Percentiles rank a stretch among this genome's conserved stretches.
phyloP scores from a whole-genome alignment of 2,329 filamentous ascomycete genomes.

The Ophiostoma himal-ulmi region DNA sequence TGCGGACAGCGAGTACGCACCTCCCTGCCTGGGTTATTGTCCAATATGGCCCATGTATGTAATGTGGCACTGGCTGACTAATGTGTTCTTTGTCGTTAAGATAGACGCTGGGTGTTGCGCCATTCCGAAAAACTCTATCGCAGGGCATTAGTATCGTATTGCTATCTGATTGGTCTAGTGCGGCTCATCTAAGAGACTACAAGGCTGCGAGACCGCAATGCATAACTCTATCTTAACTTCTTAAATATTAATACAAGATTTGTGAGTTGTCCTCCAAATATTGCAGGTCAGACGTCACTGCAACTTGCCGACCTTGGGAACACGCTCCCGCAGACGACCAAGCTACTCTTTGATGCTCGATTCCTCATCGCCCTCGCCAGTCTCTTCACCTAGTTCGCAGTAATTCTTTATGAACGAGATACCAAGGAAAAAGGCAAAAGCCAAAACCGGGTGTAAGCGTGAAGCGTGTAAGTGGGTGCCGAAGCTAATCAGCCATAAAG shows the following conservation, averaged over 20 bases:
- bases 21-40: too few species aligned
- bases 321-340: not conserved
- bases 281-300: not conserved
- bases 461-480: constrained; percentile 5
- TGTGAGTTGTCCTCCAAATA: not conserved
- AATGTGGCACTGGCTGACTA: too few species aligned
- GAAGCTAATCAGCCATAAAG: not conserved
- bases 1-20: too few species aligned
- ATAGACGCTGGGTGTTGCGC: too few species aligned
- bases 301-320: not conserved
- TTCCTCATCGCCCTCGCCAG: not conserved
- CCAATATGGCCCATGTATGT: too few species aligned
- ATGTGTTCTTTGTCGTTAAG: too few species aligned
- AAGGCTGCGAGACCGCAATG: not conserved
- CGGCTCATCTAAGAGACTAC: not conserved
- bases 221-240: not conserved
- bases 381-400: not conserved
- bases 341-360: not conserved
- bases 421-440: not conserved
- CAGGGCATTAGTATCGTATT: not conserved
- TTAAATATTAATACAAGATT: not conserved
- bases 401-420: not conserved
- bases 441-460: constrained; percentile 3
- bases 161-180: not conserved
- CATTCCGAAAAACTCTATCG: too few species aligned